Evolutionary conservation across 2,329 filamentous ascomycete species (phyloP), one percentile per base, ranked within the genome.

Genomic region (Mycosphaerelloides madeirae): DNA sequence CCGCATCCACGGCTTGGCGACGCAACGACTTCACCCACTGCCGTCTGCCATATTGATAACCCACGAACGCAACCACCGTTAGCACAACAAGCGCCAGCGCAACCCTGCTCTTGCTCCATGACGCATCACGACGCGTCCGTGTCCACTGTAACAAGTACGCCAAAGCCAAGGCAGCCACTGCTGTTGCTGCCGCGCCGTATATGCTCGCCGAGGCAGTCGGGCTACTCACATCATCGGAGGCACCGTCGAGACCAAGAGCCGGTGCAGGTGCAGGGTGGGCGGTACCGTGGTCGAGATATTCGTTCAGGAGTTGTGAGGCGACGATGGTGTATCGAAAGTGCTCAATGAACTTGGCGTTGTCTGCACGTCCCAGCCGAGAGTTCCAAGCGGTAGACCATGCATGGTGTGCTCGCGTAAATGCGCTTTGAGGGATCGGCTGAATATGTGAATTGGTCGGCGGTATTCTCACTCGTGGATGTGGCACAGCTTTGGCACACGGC

Each of bases 251-350:
- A 11, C 52, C 49, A 13, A 43, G 43, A 16, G 28, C 51, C 2
- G 49, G 33, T 6, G 42, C 43, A 9, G 55, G 44, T 13, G 44
- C 36, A 1, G 66, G 60, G 29, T 67, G 66, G 33, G 72, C 48
- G 12, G 67, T 61, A 20, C 65, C 67, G 49, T 70, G 68, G 41
- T 68, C 66, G 7, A 65, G 57, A 54, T 85, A 78, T 31, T 85
- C 85, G 59, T 81, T 88, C 31, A 96, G 74, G 12, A 96, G 77
- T 64, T 95, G 89, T 16, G 90, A 96, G 39, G 89, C 89, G 60
- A 96, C 85, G 53, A 96, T 87, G 16, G 87, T 85, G 68, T 96
- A 96, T 52, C 90, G 85, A 61, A 96, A 96, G 62, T 89, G 85
- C 67, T 96, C 90, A 47, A 95, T 76, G 60, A 96, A 95, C 54